phyloP scores from a whole-genome alignment of 345 rosid genomes.

The Linum usitatissimum region DNA sequence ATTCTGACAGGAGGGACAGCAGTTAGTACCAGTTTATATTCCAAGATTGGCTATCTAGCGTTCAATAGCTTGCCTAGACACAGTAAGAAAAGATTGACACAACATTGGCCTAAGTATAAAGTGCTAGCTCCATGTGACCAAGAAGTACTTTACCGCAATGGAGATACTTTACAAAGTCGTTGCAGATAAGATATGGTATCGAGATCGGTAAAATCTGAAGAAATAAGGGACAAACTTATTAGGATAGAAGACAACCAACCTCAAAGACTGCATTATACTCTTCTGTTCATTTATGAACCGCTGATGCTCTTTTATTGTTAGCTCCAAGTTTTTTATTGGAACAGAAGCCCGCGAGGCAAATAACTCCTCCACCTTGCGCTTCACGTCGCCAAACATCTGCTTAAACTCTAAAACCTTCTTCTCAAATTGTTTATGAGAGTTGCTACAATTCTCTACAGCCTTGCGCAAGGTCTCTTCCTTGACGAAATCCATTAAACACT shows the following conservation, averaged over 20 bases:
- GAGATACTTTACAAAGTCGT: neutral
- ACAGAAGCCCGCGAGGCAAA: slow-evolving; percentile 41
- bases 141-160: neutral
- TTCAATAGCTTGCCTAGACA: neutral
- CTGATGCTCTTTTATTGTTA: slow-evolving; percentile 52
- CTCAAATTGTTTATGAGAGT: slow-evolving; percentile 81
- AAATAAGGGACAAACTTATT: neutral
- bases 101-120: neutral
- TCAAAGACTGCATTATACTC: slow-evolving; percentile 89
- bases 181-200: too few relatives aligned
- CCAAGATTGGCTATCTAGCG: neutral
- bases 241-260: slow-evolving; percentile 39
- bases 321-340: slow-evolving; percentile 47
- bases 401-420: slow-evolving; percentile 72
- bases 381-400: slow-evolving; percentile 68
- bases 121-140: neutral
- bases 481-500: slow-evolving; percentile 66
- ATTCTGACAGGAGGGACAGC: too few relatives aligned
- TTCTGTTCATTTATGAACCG: slow-evolving; percentile 60
- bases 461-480: slow-evolving; percentile 77
- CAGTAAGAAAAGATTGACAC: neutral
- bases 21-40: neutral
- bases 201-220: neutral
- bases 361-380: slow-evolving; percentile 64
- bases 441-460: slow-evolving; percentile 54